Conservation (phyloP, 306 rosid genomes). For the Oxytropis ochrocephala region DNA sequence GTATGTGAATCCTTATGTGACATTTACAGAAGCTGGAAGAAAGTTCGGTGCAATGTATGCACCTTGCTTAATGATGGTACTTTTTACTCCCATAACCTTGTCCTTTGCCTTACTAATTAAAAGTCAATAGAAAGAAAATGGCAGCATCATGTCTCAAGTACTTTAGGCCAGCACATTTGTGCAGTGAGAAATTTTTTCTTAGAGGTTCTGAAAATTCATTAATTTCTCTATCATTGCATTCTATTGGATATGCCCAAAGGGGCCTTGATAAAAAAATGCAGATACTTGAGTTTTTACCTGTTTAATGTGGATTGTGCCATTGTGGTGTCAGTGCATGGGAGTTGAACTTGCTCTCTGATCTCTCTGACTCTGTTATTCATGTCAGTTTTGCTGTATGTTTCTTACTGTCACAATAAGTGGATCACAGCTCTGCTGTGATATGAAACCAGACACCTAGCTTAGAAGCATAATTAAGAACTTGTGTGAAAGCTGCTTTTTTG, state of each 20-base stretch:
- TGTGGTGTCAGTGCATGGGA: neutral
- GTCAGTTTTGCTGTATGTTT: neutral
- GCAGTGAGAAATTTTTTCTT: neutral
- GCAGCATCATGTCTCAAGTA: neutral
- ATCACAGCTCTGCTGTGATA: neutral
- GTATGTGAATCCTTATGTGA: conserved; percentile 80
- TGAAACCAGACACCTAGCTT: neutral
- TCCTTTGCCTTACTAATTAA: neutral
- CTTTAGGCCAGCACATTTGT: neutral
- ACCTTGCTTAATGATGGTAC: conserved; percentile 92
- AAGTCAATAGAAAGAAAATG: neutral
- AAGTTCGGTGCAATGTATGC: conserved; percentile 96
- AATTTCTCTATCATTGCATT: conserved; percentile 1
- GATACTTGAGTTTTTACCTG: conserved; percentile 9
- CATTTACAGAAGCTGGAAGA: conserved; percentile 94
- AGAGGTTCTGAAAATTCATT: conserved; percentile 4
- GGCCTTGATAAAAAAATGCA: neutral
- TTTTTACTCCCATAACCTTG: conserved; percentile 16
- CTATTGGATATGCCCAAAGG: neutral
- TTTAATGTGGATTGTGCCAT: neutral
- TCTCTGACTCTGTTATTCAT: neutral
- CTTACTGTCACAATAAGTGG: neutral
- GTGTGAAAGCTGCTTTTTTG: neutral
- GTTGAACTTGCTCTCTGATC: conserved; percentile 14
- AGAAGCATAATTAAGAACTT: neutral